Evolutionary conservation across 129 eudicot genomes (phyloP).

Genomic region (Escallonia rubra): DNA sequence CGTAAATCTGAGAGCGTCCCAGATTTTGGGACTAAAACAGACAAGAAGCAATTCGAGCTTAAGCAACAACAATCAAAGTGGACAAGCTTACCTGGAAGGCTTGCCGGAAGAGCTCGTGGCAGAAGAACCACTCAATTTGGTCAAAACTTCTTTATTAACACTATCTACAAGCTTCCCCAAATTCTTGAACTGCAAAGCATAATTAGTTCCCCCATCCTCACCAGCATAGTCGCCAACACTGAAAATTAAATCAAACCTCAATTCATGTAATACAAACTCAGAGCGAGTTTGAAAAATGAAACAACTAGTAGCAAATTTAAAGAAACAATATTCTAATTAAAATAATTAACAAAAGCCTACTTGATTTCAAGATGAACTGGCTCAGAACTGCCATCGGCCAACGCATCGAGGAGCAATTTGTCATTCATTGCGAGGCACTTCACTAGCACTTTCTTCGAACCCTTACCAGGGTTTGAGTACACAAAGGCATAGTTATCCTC

Average conservation of each 20-base stretch:
- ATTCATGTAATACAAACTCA: neutral
- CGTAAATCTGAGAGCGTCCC: too few relatives aligned
- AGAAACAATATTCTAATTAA: neutral
- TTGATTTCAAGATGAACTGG: slow-evolving; percentile 67
- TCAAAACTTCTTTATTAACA: slow-evolving; percentile 36
- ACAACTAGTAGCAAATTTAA: neutral
- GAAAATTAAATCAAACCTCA: neutral
- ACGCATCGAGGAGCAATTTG: slow-evolving; percentile 58
- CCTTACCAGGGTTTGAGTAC: slow-evolving; percentile 48
- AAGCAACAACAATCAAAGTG: neutral
- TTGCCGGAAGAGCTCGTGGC: neutral
- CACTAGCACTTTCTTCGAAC: slow-evolving; percentile 56
- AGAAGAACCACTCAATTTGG: slow-evolving; percentile 35
- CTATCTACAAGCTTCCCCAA: slow-evolving; percentile 57
- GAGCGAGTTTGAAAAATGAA: neutral
- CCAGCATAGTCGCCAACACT: slow-evolving; percentile 65
- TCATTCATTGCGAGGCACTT: slow-evolving; percentile 75
- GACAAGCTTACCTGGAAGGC: neutral
- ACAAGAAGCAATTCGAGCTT: too few relatives aligned
- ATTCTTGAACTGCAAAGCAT: slow-evolving; percentile 64
- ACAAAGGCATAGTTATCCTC: slow-evolving; percentile 82
- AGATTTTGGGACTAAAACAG: neutral
- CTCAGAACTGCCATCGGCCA: slow-evolving; percentile 41
- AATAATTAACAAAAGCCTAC: slow-evolving; percentile 18
- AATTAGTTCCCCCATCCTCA: slow-evolving; percentile 46